Evolutionary conservation across 2,329 filamentous ascomycete genomes (phyloP).

Genomic region (Calonectria ilicicola): DNA sequence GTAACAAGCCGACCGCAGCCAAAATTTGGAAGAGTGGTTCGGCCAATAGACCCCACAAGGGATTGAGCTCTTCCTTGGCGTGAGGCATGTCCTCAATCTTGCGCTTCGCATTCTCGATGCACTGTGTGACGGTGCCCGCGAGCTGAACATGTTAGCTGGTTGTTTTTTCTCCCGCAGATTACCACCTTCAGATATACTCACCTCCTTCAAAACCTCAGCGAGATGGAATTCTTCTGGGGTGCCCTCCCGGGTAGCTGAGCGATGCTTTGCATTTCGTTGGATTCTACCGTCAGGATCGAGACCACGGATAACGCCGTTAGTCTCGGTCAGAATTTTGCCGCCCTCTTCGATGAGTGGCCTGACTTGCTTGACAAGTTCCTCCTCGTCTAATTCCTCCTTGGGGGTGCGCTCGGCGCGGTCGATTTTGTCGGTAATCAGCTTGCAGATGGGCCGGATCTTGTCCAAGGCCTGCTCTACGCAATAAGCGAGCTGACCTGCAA

Average conservation of each 20-base stretch:
- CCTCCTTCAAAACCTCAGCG: slow-evolving; percentile 85
- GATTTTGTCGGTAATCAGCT: slow-evolving; percentile 87
- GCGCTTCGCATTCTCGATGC: slow-evolving; percentile 89
- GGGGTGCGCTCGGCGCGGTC: slow-evolving; percentile 83
- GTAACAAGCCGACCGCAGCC: slow-evolving; percentile 84
- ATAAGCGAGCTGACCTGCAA: slow-evolving; percentile 80
- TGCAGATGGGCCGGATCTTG: slow-evolving; percentile 85
- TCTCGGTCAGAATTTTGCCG: slow-evolving; percentile 83
- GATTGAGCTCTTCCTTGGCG: slow-evolving; percentile 94
- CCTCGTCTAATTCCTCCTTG: slow-evolving; percentile 90
- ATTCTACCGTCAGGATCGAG: slow-evolving; percentile 92
- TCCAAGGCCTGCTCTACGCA: slow-evolving; percentile 85
- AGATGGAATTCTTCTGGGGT: slow-evolving; percentile 84
- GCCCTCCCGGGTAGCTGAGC: slow-evolving; percentile 74
- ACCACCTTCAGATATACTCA: slow-evolving; percentile 41
- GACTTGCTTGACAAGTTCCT: slow-evolving; percentile 86
- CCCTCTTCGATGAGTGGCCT: slow-evolving; percentile 91
- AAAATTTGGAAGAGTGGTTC: slow-evolving; percentile 95
- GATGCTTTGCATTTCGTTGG: slow-evolving; percentile 85
- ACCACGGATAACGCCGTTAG: slow-evolving; percentile 87
- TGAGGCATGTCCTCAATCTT: slow-evolving; percentile 93
- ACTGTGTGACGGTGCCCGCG: slow-evolving; percentile 82
- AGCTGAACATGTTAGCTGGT: slow-evolving; percentile 58
- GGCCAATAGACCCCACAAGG: slow-evolving; percentile 83
- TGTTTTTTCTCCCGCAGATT: background rate